phyloP scores from a whole-genome alignment of 2,329 filamentous ascomycete species.

The Pestalotiopsis sp. region DNA sequence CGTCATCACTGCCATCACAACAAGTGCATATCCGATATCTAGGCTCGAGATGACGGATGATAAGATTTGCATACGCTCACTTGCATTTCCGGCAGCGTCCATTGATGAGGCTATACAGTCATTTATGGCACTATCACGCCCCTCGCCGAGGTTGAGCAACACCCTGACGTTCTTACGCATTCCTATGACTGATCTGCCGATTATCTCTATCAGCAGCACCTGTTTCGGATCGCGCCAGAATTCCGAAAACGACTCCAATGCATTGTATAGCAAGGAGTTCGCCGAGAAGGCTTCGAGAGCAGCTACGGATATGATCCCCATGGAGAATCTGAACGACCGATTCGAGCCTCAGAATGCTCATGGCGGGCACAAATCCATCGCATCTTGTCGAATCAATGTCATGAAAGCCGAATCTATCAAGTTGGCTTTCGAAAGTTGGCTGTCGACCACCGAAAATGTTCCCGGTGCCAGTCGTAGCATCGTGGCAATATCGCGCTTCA shows the following conservation, averaged over 20 bases:
- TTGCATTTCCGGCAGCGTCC: not conserved
- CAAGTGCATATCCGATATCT: conserved; percentile 17
- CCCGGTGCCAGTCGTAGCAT: not conserved
- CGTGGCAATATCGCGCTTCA: not conserved
- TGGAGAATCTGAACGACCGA: not conserved
- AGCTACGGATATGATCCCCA: not conserved
- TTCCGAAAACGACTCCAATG: not conserved
- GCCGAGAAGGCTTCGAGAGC: not conserved
- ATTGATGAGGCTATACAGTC: not conserved
- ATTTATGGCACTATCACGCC: not conserved
- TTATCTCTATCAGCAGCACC: not conserved
- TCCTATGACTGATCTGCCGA: not conserved
- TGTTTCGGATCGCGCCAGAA: not conserved
- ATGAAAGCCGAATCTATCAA: not conserved
- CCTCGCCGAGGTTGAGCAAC: not conserved
- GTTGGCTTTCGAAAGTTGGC: not conserved
- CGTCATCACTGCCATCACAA: conserved; percentile 10
- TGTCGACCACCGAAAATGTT: not conserved
- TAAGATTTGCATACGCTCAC: not conserved
- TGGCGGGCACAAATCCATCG: not conserved
- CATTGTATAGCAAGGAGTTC: not conserved
- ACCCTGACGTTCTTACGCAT: not conserved
- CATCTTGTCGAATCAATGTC: not conserved
- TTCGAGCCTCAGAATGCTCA: not conserved
- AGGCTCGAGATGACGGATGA: conserved; percentile 3